phyloP scores from a whole-genome alignment of 2,329 filamentous ascomycete genomes.

The Dothidotthia symphoricarpi region DNA sequence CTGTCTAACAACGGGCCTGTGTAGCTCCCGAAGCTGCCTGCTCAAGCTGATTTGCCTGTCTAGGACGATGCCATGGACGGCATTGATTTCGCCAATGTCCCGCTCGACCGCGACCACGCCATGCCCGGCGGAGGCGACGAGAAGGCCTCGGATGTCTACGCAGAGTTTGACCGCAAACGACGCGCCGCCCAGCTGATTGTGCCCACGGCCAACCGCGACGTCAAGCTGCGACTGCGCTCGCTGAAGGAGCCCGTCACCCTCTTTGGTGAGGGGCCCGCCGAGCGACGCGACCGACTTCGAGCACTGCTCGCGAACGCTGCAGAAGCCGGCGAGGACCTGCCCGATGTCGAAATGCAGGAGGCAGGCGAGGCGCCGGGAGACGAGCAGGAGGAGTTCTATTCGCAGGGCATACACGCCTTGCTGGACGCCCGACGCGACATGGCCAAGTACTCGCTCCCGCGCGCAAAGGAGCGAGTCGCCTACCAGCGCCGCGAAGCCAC shows the following conservation, averaged over 20 bases:
- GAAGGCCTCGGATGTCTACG: slow-evolving; percentile 79
- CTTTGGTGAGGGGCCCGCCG: slow-evolving; percentile 84
- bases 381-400: slow-evolving; percentile 82
- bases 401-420: slow-evolving; percentile 71
- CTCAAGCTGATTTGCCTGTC: slow-evolving; percentile 9
- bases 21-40: slow-evolving; percentile 14
- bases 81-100: slow-evolving; percentile 62
- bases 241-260: slow-evolving; percentile 91
- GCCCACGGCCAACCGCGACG: slow-evolving; percentile 87
- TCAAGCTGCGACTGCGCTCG: slow-evolving; percentile 70
- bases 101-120: slow-evolving; percentile 80
- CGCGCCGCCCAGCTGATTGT: slow-evolving; percentile 86
- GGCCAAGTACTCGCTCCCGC: slow-evolving; percentile 77
- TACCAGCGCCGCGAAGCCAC: slow-evolving; percentile 77
- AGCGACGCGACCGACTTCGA: slow-evolving; percentile 81
- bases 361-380: slow-evolving; percentile 57
- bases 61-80: slow-evolving; percentile 56
- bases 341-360: slow-evolving; percentile 52
- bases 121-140: slow-evolving; percentile 73
- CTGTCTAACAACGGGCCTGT: slow-evolving; percentile 15
- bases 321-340: slow-evolving; percentile 56
- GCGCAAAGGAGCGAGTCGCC: slow-evolving; percentile 72
- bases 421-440: slow-evolving; percentile 75
- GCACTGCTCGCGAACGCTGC: slow-evolving; percentile 73
- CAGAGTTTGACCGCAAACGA: slow-evolving; percentile 88